Percentiles rank a stretch among this genome's conserved stretches.
These are phyloP conservation scores for Mallotus repandus DNA, from an alignment of 441 rosid genomes.

Conservation along the genomic window DNA sequence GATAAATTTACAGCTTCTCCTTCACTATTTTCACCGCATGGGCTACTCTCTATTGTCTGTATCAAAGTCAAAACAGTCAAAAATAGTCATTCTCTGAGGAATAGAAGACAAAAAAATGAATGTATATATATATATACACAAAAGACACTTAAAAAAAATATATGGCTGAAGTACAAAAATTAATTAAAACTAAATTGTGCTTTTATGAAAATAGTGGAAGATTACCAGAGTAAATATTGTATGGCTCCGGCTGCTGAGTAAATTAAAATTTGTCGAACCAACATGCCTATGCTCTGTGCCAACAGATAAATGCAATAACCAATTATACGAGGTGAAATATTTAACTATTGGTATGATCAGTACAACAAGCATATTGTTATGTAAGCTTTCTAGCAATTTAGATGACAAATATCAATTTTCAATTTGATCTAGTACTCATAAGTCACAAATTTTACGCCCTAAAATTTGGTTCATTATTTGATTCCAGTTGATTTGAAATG, in stretches of 20 bases:
- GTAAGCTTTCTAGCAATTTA: background rate
- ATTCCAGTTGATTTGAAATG: background rate
- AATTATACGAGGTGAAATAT: background rate
- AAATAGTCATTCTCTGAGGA: constrained; percentile 23
- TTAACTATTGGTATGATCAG: background rate
- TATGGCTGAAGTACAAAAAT: background rate
- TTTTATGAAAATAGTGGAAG: constrained; percentile 18
- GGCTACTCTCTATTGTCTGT: constrained; percentile 95
- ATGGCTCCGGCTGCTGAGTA: constrained; percentile 99
- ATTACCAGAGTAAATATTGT: constrained; percentile 95
- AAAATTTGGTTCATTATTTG: background rate
- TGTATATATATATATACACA: background rate
- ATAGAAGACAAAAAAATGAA: constrained; percentile 13
- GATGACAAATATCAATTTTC: background rate
- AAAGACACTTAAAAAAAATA: background rate
- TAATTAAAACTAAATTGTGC: background rate
- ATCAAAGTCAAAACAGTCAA: constrained; percentile 17
- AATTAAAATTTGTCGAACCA: constrained; percentile 95
- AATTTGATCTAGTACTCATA: background rate
- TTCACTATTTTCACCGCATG: constrained; percentile 67
- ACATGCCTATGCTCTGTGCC: constrained; percentile 94
- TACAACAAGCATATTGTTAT: background rate
- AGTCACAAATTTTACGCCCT: background rate
- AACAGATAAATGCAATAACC: constrained; percentile 25
- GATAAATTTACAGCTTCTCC: constrained; percentile 97